Percentiles rank a stretch among this genome's conserved stretches.
Conservation (phyloP, 805 yeast genomes). For the Saturnispora silvae region DNA sequence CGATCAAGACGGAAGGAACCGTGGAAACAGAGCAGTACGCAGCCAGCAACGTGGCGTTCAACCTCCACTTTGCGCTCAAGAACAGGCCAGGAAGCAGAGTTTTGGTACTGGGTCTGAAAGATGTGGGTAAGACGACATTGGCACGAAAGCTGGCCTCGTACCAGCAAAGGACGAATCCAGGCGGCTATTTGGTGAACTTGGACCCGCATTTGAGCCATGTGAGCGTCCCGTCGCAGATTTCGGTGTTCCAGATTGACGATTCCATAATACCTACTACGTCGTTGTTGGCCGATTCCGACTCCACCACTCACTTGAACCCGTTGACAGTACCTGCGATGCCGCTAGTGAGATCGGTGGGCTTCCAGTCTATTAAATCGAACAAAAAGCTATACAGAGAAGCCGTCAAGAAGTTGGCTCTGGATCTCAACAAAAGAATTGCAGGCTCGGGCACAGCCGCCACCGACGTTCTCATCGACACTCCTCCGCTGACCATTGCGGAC, state of each 20-base stretch:
- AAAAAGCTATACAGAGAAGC: conserved; percentile 1
- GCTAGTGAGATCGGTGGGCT: conserved; percentile 1
- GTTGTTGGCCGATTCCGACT: conserved; percentile 4
- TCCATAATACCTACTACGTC: not conserved
- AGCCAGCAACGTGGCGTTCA: conserved; percentile 1
- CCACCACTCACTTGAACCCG: conserved; percentile 4
- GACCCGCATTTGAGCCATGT: conserved; percentile 52
- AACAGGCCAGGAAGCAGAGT: conserved; percentile 27
- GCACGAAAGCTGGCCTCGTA: conserved; percentile 62
- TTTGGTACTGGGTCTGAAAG: conserved; percentile 60
- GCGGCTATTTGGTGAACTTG: conserved; percentile 69
- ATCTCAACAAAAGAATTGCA: not conserved
- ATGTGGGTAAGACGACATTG: conserved; percentile 72
- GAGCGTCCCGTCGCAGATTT: conserved; percentile 66
- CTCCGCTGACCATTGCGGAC: conserved; percentile 46
- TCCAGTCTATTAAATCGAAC: conserved; percentile 4
- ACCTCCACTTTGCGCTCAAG: conserved; percentile 7
- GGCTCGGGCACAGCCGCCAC: conserved; percentile 41
- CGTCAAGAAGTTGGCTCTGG: conserved; percentile 1
- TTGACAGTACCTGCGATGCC: conserved; percentile 1
- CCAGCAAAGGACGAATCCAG: conserved; percentile 50
- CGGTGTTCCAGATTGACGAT: conserved; percentile 34
- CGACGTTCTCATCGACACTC: conserved; percentile 69
- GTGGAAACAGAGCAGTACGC: conserved; percentile 47
- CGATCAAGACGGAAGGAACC: conserved; percentile 47